Evolutionary conservation across 2,329 filamentous ascomycete genomes (phyloP).

Genomic region (Colletotrichum higginsianum): DNA sequence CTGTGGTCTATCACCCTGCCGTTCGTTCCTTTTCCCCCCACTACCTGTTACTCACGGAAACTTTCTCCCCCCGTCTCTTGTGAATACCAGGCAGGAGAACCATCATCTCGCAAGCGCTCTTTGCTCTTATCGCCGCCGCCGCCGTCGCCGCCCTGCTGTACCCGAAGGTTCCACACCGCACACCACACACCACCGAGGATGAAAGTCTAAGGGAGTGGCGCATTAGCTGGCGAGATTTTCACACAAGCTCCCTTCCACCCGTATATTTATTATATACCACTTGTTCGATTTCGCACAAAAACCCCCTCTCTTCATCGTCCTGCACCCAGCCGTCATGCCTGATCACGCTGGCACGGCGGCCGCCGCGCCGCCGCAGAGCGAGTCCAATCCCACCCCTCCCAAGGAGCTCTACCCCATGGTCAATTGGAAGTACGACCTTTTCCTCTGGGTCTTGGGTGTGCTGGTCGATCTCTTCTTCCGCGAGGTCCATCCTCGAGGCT

Average conservation of each 20-base stretch:
- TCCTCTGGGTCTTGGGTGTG: conserved; percentile 84
- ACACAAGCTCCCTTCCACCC: neutral
- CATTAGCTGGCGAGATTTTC: conserved; percentile 30
- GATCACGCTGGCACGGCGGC: conserved; percentile 39
- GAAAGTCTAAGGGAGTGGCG: conserved; percentile 41
- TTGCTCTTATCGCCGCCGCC: neutral
- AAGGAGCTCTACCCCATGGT: conserved; percentile 79
- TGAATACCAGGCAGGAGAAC: neutral
- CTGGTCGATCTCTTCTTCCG: conserved; percentile 97
- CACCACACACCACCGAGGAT: conserved; percentile 33
- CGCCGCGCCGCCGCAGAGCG: conserved; percentile 46
- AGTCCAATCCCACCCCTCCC: conserved; percentile 46
- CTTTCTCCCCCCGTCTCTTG: neutral
- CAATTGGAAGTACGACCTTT: conserved; percentile 82
- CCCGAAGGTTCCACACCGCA: conserved; percentile 27
- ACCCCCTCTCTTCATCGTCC: neutral
- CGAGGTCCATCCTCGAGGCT: conserved; percentile 93
- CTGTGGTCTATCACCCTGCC: neutral
- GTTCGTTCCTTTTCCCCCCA: neutral
- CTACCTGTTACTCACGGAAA: neutral
- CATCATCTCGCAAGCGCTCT: neutral
- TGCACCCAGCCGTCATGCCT: conserved; percentile 23
- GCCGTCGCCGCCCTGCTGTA: conserved; percentile 9
- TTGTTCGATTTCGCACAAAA: neutral
- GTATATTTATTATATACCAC: neutral